Percentiles rank a stretch among this genome's conserved stretches.
These are phyloP conservation scores for Aureobasidium lini DNA, from an alignment of 2,329 filamentous ascomycete genomes.

Conservation along the genomic window DNA sequence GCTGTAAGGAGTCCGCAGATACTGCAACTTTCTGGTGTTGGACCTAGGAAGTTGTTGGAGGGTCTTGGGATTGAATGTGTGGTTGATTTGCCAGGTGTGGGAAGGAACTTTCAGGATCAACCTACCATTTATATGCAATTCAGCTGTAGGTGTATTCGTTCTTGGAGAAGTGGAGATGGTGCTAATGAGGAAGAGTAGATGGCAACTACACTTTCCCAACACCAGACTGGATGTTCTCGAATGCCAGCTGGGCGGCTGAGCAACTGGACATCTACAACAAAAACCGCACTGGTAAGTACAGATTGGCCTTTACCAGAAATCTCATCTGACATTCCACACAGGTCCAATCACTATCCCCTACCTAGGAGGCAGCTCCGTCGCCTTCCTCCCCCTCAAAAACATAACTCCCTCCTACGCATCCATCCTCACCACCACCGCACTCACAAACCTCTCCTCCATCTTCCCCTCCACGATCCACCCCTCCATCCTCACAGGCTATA, in stretches of 20 bases:
- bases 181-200: constrained; percentile 16
- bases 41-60: constrained; percentile 17
- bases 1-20: constrained; percentile 28
- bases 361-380: constrained; percentile 24
- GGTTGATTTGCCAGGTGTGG: constrained; percentile 26
- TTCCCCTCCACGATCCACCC: constrained; percentile 25
- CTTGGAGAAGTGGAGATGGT: background rate
- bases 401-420: constrained; percentile 12
- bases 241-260: constrained; percentile 13
- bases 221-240: constrained; percentile 25
- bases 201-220: constrained; percentile 19
- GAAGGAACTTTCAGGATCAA: constrained; percentile 29
- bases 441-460: constrained; percentile 15
- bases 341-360: constrained; percentile 23
- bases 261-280: background rate
- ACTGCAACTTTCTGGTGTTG: constrained; percentile 28
- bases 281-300: constrained; percentile 5
- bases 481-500: constrained; percentile 39
- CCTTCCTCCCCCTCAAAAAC: constrained; percentile 18
- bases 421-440: constrained; percentile 9
- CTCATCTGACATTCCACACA: constrained; percentile 18
- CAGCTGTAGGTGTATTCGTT: constrained; percentile 4
- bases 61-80: constrained; percentile 23
- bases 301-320: too few relatives aligned
- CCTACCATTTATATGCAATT: constrained; percentile 4